Percentiles rank a stretch among this genome's conserved stretches.
Evolutionary conservation across 164 flowering plant genomes (phyloP).

Genomic region (Umbilicus rupestris): DNA sequence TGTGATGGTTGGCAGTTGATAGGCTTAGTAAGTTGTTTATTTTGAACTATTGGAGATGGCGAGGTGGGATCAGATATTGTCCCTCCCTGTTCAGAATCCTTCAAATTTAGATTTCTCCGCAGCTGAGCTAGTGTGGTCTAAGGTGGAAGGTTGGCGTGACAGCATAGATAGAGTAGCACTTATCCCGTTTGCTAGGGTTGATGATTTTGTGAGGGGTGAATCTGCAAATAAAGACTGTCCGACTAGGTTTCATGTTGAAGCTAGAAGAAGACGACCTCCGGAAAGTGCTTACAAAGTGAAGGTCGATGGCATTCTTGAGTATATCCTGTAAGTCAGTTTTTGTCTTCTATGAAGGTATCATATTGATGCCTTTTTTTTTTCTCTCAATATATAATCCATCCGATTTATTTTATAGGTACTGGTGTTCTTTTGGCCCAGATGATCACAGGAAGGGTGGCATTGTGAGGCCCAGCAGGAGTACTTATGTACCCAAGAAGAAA

Average conservation of each 20-base stretch:
- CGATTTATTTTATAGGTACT: constrained; percentile 57
- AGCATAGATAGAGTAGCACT: constrained; percentile 70
- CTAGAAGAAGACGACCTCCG: constrained; percentile 60
- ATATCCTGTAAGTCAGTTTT: constrained; percentile 59
- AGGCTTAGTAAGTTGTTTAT: background rate
- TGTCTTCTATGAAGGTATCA: background rate
- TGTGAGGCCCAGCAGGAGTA: constrained; percentile 11
- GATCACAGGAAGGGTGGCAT: constrained; percentile 81
- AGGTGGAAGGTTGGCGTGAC: constrained; percentile 92
- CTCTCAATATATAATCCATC: background rate
- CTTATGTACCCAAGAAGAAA: constrained; percentile 63
- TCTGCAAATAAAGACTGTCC: constrained; percentile 78
- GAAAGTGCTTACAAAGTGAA: constrained; percentile 57
- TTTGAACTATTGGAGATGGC: constrained; percentile 47
- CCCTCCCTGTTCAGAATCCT: constrained; percentile 87
- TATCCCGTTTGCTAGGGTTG: constrained; percentile 88
- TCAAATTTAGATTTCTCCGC: constrained; percentile 74
- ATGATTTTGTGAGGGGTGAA: constrained; percentile 89
- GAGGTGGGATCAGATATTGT: constrained; percentile 84
- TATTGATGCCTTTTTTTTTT: background rate
- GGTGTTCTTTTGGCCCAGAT: constrained; percentile 99
- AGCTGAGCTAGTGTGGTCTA: constrained; percentile 75
- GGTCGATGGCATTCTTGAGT: constrained; percentile 94
- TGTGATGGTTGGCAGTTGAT: background rate
- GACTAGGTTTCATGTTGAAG: constrained; percentile 91